Percentiles rank a stretch among this genome's conserved stretches.
These are phyloP conservation scores for Prunus salicina DNA, from an alignment of 306 rosid species.

Conservation along the genomic window DNA sequence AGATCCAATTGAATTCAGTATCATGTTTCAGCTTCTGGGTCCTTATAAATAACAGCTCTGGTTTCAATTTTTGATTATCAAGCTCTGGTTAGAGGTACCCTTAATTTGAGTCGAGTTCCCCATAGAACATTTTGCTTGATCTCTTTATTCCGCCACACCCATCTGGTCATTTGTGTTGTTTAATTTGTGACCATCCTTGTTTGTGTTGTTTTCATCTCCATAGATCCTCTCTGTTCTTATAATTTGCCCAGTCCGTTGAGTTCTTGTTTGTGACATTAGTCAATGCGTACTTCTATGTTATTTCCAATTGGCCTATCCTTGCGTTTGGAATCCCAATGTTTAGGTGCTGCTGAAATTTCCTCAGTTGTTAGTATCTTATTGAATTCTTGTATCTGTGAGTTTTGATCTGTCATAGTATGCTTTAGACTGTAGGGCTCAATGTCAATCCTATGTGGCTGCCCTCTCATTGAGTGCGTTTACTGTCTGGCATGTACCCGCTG, in stretches of 20 bases:
- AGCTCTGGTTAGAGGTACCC: constrained; percentile 2
- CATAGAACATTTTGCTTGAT: neutral
- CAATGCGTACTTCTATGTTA: neutral
- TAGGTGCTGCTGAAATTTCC: neutral
- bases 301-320: neutral
- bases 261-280: neutral
- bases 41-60: constrained; percentile 2
- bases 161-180: too few relatives aligned
- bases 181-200: neutral
- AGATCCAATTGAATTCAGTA: constrained; percentile 18
- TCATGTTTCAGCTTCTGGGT: constrained; percentile 28
- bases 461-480: constrained; percentile 89
- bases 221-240: too few relatives aligned
- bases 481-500: constrained; percentile 91
- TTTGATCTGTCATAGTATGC: constrained; percentile 18
- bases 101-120: neutral
- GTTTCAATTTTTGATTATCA: neutral
- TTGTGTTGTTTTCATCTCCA: neutral
- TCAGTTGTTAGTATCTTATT: neutral
- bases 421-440: constrained; percentile 38
- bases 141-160: too few relatives aligned
- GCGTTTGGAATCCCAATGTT: neutral
- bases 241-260: neutral
- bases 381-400: constrained; percentile 14
- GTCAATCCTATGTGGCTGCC: constrained; percentile 75